Percentiles rank a stretch among this genome's conserved stretches.
Evolutionary conservation across 2,329 filamentous ascomycete species (phyloP).

Genomic region (Penicillium sp.): DNA sequence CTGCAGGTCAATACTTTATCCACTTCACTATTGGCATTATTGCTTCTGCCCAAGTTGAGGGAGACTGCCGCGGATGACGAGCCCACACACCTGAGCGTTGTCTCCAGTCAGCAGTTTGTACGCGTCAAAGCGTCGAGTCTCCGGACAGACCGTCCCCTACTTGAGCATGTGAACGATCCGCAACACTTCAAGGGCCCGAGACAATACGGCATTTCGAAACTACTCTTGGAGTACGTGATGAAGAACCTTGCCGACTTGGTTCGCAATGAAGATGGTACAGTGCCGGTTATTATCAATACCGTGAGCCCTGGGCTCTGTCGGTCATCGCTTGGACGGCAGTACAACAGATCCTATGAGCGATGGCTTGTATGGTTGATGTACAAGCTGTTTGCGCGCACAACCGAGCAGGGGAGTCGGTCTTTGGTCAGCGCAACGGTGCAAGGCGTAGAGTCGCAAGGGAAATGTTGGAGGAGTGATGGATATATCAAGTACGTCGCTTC

Average conservation of each 20-base stretch:
- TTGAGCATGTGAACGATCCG: slow-evolving; percentile 34
- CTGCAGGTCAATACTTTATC: slow-evolving; percentile 57
- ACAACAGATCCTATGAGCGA: slow-evolving; percentile 33
- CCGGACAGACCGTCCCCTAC: slow-evolving; percentile 26
- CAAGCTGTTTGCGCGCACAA: slow-evolving; percentile 38
- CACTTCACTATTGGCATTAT: slow-evolving; percentile 50
- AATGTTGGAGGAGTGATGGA: slow-evolving; percentile 42
- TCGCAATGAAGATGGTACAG: slow-evolving; percentile 30
- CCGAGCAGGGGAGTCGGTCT: slow-evolving; percentile 43
- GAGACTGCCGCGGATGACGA: slow-evolving; percentile 28
- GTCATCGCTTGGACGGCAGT: slow-evolving; percentile 42
- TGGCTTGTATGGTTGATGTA: slow-evolving; percentile 33
- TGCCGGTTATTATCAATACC: slow-evolving; percentile 43
- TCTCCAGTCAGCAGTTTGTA: slow-evolving; percentile 42
- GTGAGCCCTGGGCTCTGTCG: slow-evolving; percentile 44
- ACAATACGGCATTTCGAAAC: slow-evolving; percentile 42
- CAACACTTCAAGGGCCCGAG: slow-evolving; percentile 27
- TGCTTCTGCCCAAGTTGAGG: slow-evolving; percentile 48
- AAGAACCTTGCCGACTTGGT: slow-evolving; percentile 34
- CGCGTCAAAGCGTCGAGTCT: slow-evolving; percentile 31
- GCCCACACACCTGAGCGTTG: slow-evolving; percentile 42
- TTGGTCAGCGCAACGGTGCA: slow-evolving; percentile 41
- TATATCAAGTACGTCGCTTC: slow-evolving; percentile 31
- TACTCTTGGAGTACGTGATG: slow-evolving; percentile 41
- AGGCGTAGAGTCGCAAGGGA: slow-evolving; percentile 42